Evolutionary conservation across 2,329 filamentous ascomycete species (phyloP).

Genomic region (Fusarium miscanthi): DNA sequence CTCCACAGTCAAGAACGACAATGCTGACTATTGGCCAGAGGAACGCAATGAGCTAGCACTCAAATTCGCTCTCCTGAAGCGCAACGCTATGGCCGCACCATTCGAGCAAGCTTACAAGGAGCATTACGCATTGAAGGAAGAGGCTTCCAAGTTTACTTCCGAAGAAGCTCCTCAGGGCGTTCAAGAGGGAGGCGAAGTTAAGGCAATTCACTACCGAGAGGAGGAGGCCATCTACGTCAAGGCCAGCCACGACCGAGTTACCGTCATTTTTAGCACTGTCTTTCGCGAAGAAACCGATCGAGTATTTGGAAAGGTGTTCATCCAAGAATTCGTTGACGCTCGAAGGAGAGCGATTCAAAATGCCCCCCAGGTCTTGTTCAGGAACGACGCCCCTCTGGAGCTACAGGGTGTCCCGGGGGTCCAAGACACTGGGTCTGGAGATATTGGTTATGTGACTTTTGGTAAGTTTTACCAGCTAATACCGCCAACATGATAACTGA

Average conservation of each 20-base stretch:
- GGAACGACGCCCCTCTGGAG: slow-evolving; percentile 93
- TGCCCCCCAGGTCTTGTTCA: slow-evolving; percentile 95
- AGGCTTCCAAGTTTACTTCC: slow-evolving; percentile 90
- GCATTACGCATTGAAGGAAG: slow-evolving; percentile 85
- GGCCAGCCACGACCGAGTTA: slow-evolving; percentile 95
- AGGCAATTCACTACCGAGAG: slow-evolving; percentile 97
- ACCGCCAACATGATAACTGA: slow-evolving; percentile 31
- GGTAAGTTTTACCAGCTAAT: slow-evolving; percentile 64
- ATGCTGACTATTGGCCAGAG: slow-evolving; percentile 62
- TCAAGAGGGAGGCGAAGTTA: slow-evolving; percentile 88
- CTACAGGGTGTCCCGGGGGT: slow-evolving; percentile 89
- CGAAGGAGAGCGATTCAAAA: slow-evolving; percentile 96
- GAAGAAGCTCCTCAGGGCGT: slow-evolving; percentile 94
- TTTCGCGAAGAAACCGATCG: slow-evolving; percentile 98
- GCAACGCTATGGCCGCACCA: slow-evolving; percentile 98
- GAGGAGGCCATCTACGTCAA: slow-evolving; percentile 99
- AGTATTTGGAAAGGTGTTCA: slow-evolving; percentile 97
- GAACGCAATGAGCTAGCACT: slow-evolving; percentile 86
- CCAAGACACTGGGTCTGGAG: slow-evolving; percentile 77
- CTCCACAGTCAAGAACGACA: not conserved
- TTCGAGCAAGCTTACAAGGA: slow-evolving; percentile 98
- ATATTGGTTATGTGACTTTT: slow-evolving; percentile 98
- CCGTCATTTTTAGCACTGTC: slow-evolving; percentile 98
- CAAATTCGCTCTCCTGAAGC: slow-evolving; percentile 91
- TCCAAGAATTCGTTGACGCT: slow-evolving; percentile 98